These are phyloP conservation scores for Cantharellus anzutake DNA, from an alignment of 768 basidiomycete genomes.

Conservation along the genomic window DNA sequence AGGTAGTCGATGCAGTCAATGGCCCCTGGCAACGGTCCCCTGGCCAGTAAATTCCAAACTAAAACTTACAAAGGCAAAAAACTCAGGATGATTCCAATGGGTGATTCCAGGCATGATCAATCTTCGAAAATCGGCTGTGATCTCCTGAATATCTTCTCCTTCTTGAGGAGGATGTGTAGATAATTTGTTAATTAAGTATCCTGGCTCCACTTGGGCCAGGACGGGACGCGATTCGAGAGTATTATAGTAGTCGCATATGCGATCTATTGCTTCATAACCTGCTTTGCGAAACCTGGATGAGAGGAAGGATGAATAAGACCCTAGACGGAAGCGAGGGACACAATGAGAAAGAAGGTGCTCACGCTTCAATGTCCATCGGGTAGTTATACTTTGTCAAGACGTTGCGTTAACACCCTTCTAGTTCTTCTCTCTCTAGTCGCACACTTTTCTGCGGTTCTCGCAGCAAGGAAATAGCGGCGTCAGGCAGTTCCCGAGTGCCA, in stretches of 20 bases:
- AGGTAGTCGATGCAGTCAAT: not conserved
- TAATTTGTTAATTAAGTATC: conserved; percentile 52
- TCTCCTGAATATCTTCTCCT: conserved; percentile 54
- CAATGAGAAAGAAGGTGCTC: not conserved
- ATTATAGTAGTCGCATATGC: conserved; percentile 78
- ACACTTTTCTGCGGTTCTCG: too few species aligned
- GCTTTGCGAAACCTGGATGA: not conserved
- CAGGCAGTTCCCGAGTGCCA: too few species aligned
- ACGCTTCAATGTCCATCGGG: not conserved
- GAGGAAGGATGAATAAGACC: not conserved
- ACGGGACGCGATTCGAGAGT: conserved; percentile 46
- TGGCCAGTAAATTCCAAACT: not conserved
- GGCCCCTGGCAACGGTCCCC: not conserved
- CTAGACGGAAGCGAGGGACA: not conserved
- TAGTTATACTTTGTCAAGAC: too few species aligned
- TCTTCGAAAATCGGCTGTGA: conserved; percentile 60
- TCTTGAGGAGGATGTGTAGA: conserved; percentile 49
- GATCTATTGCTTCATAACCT: conserved; percentile 7
- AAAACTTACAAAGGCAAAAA: conserved; percentile 45
- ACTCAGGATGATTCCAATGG: conserved; percentile 83
- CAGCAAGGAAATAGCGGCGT: too few species aligned
- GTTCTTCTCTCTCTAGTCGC: too few species aligned
- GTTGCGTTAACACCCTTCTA: too few species aligned
- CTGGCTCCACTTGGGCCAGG: conserved; percentile 61
- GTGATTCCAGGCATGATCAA: conserved; percentile 80